Evolutionary conservation across 345 rosid species (phyloP), one percentile per base, ranked within the genome.

Genomic region (Citrus reticulata): DNA sequence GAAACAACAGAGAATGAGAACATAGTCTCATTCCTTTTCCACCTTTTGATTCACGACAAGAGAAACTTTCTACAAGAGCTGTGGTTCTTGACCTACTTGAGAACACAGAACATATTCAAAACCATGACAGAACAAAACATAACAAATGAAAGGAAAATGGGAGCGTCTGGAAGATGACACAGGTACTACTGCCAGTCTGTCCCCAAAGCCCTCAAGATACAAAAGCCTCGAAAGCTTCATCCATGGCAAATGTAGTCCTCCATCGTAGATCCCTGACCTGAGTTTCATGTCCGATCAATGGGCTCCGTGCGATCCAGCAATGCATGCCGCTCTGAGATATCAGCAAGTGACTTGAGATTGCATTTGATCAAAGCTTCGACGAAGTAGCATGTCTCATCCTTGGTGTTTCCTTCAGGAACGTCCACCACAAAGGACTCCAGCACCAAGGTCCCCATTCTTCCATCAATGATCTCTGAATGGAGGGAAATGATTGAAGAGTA

Each of bases 341-440:
- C 97, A 42, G 93, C 92, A 78, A 94, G 87, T 79, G 98, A 94
- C 79, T 90, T 93, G 84, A 94, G 97, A 82, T 94, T 97, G 90
- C 95, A 94, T 79, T 87, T 90, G 83, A 97, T 92, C 35, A 97
- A 76, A 75, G 99, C 98, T 82, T 93, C 93, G 1, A 97, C 94
- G 46, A 97, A 94, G 91, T 92, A 97, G 76, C 98, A 93, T 62
- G 99, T 97, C 79, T 97, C 99, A 39, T 94, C 99, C 85, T 89
- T 86, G 77, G 98, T 97, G 84, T 97, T 94, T 65, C 99, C 98
- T 58, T 94, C 89, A 13, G 98, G 99, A 37, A 92, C 93, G 68
- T 97, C 98, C 77, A 97, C 98, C 73, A 94, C 92, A 80, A 91
- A 97, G 0, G 99, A 97, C 83, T 97, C 98, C 0, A 94, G 83